These are phyloP conservation scores for Dictyostelium firmibasis DNA, from an alignment of 78 protist genomes.

Conservation along the genomic window DNA sequence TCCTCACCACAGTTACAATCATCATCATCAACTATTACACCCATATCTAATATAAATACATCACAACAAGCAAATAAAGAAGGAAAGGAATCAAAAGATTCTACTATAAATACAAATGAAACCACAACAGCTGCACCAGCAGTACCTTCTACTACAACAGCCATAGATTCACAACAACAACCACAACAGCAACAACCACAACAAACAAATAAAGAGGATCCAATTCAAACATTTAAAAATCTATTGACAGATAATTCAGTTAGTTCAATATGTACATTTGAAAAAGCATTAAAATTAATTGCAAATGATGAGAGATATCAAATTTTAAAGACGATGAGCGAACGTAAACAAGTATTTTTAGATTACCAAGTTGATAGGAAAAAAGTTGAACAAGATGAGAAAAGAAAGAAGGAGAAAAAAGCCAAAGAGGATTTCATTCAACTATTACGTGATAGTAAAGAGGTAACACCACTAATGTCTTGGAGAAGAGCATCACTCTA, in stretches of 20 bases:
- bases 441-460: conserved; percentile 32
- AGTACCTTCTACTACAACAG: background rate
- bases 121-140: background rate
- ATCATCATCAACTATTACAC: background rate
- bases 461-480: conserved; percentile 29
- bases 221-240: conserved; percentile 26
- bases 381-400: conserved; percentile 43
- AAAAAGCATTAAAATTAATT: conserved; percentile 36
- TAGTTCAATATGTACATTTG: conserved; percentile 49
- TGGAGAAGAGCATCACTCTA: conserved; percentile 61
- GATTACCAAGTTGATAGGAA: conserved; percentile 49
- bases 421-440: conserved; percentile 27
- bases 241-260: conserved; percentile 12
- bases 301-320: conserved; percentile 55
- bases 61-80: background rate
- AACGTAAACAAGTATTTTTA: conserved; percentile 37
- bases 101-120: background rate
- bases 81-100: background rate
- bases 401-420: conserved; percentile 38
- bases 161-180: background rate
- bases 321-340: conserved; percentile 52
- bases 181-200: background rate
- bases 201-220: background rate
- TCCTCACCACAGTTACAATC: background rate
- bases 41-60: background rate